phyloP scores from a whole-genome alignment of 352 stramenopile genomes.

The Globisporangium middletonii region DNA sequence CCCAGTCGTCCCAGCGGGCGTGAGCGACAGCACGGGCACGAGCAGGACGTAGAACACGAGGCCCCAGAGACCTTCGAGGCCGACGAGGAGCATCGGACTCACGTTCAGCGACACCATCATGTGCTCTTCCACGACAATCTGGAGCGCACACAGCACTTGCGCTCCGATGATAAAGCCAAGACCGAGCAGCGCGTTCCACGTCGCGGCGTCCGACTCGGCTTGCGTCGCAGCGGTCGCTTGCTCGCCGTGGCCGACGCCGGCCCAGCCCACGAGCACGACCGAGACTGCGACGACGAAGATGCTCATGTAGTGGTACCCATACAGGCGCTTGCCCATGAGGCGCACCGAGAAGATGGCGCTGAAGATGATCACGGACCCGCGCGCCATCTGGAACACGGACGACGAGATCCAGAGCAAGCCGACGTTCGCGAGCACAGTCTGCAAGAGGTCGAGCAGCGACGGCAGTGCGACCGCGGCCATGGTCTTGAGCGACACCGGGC shows the following conservation, averaged over 20 bases:
- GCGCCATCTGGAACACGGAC: constrained; percentile 89
- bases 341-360: constrained; percentile 80
- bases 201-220: constrained; percentile 10
- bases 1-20: constrained; percentile 32
- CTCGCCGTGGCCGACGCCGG: constrained; percentile 35
- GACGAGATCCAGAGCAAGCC: constrained; percentile 85
- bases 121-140: constrained; percentile 89
- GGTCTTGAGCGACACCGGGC: constrained; percentile 31
- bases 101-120: constrained; percentile 81
- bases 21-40: constrained; percentile 61
- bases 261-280: constrained; percentile 65
- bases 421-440: constrained; percentile 85
- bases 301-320: constrained; percentile 82
- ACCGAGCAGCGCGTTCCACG: constrained; percentile 57
- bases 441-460: constrained; percentile 73
- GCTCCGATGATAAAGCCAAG: constrained; percentile 70
- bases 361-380: constrained; percentile 90
- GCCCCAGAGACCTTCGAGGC: constrained; percentile 84
- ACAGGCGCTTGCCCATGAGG: constrained; percentile 78
- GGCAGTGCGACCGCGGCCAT: constrained; percentile 58
- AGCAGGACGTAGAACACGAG: constrained; percentile 75
- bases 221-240: constrained; percentile 6
- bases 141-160: constrained; percentile 78
- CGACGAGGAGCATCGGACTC: constrained; percentile 83
- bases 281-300: constrained; percentile 73